Evolutionary conservation across 2,329 filamentous ascomycete genomes (phyloP).

Genomic region (Colletotrichum brevisporum): DNA sequence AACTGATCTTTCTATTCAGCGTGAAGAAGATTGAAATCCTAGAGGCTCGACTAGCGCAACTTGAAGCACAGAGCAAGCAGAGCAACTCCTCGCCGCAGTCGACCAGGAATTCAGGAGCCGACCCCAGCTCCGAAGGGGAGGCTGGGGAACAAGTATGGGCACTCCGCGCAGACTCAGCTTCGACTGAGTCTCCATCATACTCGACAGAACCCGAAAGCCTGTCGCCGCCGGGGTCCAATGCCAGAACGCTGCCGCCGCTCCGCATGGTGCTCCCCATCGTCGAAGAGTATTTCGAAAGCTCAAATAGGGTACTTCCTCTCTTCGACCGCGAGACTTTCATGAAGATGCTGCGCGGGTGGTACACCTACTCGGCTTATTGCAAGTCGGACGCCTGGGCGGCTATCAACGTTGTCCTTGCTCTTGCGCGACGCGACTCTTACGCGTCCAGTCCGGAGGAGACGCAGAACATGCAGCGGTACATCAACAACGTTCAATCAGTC

Average conservation of each 20-base stretch:
- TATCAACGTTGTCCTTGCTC: constrained; percentile 45
- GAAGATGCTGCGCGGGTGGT: constrained; percentile 42
- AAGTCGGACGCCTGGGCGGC: constrained; percentile 45
- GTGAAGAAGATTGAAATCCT: constrained; percentile 28
- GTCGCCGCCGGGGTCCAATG: not conserved
- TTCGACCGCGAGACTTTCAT: constrained; percentile 42
- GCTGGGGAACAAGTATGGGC: not conserved
- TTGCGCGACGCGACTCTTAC: constrained; percentile 19
- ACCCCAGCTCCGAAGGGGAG: not conserved
- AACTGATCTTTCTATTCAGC: not conserved
- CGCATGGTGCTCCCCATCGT: constrained; percentile 39
- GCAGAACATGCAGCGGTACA: constrained; percentile 27
- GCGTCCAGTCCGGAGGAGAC: constrained; percentile 20
- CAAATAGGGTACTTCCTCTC: constrained; percentile 42
- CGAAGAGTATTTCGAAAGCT: constrained; percentile 41
- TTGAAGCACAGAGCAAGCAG: constrained; percentile 14
- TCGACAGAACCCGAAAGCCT: not conserved
- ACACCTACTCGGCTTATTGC: constrained; percentile 32
- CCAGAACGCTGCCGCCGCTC: constrained; percentile 39
- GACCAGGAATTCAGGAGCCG: not conserved
- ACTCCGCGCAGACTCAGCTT: not conserved
- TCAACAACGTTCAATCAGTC: constrained; percentile 47
- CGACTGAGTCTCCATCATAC: not conserved
- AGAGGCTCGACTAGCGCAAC: constrained; percentile 20
- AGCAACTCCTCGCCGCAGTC: not conserved